Evolutionary conservation across 2,329 filamentous ascomycete genomes (phyloP).

Genomic region (Stagonosporopsis chrysanthemi): DNA sequence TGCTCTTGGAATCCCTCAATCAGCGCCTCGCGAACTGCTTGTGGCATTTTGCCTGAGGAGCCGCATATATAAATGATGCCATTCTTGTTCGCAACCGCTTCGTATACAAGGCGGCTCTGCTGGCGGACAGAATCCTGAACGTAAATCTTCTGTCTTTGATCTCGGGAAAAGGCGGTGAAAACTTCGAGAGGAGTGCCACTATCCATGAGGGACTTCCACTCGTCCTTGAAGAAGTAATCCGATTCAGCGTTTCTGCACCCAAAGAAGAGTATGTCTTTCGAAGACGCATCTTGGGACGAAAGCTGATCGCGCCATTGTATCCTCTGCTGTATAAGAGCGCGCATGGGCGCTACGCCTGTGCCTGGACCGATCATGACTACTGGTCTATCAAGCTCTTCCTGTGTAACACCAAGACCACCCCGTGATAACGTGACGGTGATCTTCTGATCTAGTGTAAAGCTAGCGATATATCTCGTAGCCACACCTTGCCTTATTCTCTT

Average conservation of each 20-base stretch:
- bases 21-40: constrained; percentile 71
- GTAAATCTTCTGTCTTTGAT: constrained; percentile 67
- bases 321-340: constrained; percentile 80
- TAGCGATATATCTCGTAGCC: constrained; percentile 84
- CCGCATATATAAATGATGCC: constrained; percentile 67
- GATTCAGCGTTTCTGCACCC: constrained; percentile 77
- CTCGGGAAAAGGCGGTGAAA: constrained; percentile 73
- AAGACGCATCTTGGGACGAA: neutral
- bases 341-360: constrained; percentile 85
- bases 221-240: constrained; percentile 82
- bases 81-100: constrained; percentile 58
- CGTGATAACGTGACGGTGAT: constrained; percentile 67
- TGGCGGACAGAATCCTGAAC: constrained; percentile 70
- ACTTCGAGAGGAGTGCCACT: constrained; percentile 59
- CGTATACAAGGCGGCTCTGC: constrained; percentile 58
- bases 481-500: constrained; percentile 85
- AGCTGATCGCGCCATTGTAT: constrained; percentile 47
- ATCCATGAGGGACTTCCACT: constrained; percentile 67
- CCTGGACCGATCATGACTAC: constrained; percentile 83
- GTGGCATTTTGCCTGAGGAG: constrained; percentile 74
- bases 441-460: constrained; percentile 64
- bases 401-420: constrained; percentile 55
- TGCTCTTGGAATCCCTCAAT: constrained; percentile 65
- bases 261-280: constrained; percentile 72
- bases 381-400: constrained; percentile 60